These are phyloP conservation scores for Fomitopsis palustris DNA, from an alignment of 1,284 basidiomycete species.

Conservation along the genomic window DNA sequence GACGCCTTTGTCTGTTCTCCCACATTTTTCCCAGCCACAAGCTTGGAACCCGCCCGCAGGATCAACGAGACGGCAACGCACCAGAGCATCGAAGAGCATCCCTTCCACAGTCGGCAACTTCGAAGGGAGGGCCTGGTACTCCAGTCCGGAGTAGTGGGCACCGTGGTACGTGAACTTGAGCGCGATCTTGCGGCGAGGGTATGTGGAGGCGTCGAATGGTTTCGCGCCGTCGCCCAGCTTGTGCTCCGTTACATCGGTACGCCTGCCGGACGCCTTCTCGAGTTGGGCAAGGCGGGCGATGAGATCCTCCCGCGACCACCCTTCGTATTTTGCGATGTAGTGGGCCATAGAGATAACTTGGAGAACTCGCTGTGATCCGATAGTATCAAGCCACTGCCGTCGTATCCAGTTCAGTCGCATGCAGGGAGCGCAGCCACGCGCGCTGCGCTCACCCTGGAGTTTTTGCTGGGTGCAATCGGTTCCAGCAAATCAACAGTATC, in stretches of 20 bases:
- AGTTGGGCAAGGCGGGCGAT: slow-evolving; percentile 57
- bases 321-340: slow-evolving; percentile 37
- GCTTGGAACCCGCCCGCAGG: slow-evolving; percentile 73
- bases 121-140: slow-evolving; percentile 68
- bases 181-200: slow-evolving; percentile 85
- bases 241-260: neutral
- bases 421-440: too few species aligned
- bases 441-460: too few species aligned
- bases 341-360: slow-evolving; percentile 15
- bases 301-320: slow-evolving; percentile 66
- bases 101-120: slow-evolving; percentile 89
- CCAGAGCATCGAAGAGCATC: slow-evolving; percentile 81
- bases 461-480: too few species aligned
- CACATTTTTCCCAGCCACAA: slow-evolving; percentile 89
- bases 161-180: slow-evolving; percentile 92
- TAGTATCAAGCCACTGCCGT: neutral
- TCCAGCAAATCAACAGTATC: too few species aligned
- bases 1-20: slow-evolving; percentile 93
- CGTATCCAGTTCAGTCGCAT: neutral
- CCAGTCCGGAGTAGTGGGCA: slow-evolving; percentile 88
- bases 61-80: slow-evolving; percentile 74
- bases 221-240: slow-evolving; percentile 18
- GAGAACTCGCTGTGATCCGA: slow-evolving; percentile 20
- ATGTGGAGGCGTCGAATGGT: slow-evolving; percentile 61
- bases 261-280: slow-evolving; percentile 30